phyloP scores from a whole-genome alignment of 441 rosid genomes.

The Syzygium malaccense region DNA sequence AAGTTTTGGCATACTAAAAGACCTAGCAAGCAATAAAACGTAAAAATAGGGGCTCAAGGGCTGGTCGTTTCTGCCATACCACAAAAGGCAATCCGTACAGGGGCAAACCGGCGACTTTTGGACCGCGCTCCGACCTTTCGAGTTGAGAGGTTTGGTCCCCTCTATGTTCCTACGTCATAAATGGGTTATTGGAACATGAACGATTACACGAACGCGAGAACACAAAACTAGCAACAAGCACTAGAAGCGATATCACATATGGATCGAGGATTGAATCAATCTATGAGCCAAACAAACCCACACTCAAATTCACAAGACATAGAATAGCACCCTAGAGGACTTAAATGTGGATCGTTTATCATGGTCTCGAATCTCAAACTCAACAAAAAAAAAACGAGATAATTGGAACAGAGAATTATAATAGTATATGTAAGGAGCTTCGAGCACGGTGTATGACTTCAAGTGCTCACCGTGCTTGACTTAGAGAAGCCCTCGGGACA shows the following conservation, averaged over 20 bases:
- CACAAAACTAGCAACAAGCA: too few species aligned
- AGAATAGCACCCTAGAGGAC: background rate
- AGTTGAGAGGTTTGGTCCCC: background rate
- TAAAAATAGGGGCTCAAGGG: background rate
- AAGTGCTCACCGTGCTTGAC: background rate
- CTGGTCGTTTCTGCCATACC: background rate
- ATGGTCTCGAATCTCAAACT: background rate
- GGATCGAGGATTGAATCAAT: background rate
- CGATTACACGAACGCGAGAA: background rate
- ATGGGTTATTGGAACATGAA: background rate
- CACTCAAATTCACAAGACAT: background rate
- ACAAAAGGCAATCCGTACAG: background rate
- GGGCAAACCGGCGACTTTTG: background rate
- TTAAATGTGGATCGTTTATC: background rate
- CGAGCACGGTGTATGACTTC: background rate
- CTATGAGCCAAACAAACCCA: background rate
- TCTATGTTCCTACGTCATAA: background rate
- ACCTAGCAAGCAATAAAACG: too few species aligned
- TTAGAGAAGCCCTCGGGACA: background rate
- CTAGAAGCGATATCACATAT: background rate
- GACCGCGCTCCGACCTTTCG: background rate
- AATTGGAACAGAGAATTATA: fast-evolving
- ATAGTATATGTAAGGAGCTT: background rate
- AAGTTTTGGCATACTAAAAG: too few species aligned
- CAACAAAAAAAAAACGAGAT: background rate